A percentile compares a stretch with the other conserved stretches of the same genome.
These are phyloP conservation scores for Colletotrichum nymphaeae DNA, from an alignment of 2,329 filamentous ascomycete species.

Conservation along the genomic window DNA sequence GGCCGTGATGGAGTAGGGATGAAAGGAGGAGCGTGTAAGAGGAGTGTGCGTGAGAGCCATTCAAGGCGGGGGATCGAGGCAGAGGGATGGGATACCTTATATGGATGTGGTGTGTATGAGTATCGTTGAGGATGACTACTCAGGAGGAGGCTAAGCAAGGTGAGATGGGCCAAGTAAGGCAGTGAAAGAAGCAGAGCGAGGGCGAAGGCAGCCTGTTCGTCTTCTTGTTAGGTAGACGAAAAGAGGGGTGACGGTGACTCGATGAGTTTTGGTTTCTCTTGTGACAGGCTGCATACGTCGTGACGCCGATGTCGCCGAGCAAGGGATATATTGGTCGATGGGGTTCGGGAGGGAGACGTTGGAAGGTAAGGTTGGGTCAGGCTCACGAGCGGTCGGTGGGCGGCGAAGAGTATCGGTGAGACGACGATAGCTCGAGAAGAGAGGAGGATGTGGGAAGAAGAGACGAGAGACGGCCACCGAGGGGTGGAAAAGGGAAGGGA, in stretches of 20 bases:
- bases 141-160: background rate
- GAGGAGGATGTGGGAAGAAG: background rate
- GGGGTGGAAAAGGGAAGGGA: constrained; percentile 7
- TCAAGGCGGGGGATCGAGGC: constrained; percentile 6
- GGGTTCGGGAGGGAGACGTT: background rate
- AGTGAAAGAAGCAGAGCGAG: background rate
- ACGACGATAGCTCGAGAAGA: background rate
- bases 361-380: background rate
- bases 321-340: constrained; percentile 17
- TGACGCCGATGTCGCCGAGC: constrained; percentile 29
- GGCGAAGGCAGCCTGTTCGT: background rate
- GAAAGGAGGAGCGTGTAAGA: constrained; percentile 35
- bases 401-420: constrained; percentile 20
- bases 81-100: constrained; percentile 13
- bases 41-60: constrained; percentile 23
- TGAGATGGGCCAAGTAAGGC: background rate
- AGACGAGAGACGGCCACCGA: background rate
- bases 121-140: background rate
- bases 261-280: background rate
- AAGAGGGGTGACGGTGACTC: background rate
- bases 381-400: constrained; percentile 8
- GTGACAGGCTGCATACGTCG: constrained; percentile 12
- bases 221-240: background rate
- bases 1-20: constrained; percentile 25
- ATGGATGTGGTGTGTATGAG: constrained; percentile 14